A percentile compares a stretch with the other conserved stretches of the same genome.
Conservation (phyloP, 495 filamentous ascomycete species). For the Hyaloscypha finlandica region DNA sequence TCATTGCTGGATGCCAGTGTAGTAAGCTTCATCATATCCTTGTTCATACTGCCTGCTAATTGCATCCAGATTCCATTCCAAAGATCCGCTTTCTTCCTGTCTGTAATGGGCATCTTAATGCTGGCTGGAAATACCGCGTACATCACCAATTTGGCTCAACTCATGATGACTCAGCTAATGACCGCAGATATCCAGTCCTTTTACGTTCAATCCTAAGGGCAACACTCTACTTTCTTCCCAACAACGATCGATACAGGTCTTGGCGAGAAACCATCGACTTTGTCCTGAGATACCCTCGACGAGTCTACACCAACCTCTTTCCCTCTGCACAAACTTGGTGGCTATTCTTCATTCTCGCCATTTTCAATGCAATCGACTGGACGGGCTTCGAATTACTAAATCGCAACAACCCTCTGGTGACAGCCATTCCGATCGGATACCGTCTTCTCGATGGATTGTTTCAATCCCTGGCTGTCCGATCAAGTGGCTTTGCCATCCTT, state of each 20-base stretch:
- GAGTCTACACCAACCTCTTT: slow-evolving; percentile 92
- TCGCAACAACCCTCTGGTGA: slow-evolving; percentile 66
- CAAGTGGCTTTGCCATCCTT: slow-evolving; percentile 79
- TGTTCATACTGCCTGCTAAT: slow-evolving; percentile 1
- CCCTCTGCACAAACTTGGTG: slow-evolving; percentile 87
- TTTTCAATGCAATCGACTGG: slow-evolving; percentile 80
- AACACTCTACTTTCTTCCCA: slow-evolving; percentile 45
- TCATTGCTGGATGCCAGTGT: slow-evolving; percentile 78
- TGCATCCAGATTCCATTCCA: slow-evolving; percentile 54
- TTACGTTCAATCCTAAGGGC: slow-evolving; percentile 70
- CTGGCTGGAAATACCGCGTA: slow-evolving; percentile 75
- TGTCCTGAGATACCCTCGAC: slow-evolving; percentile 86
- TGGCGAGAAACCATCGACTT: slow-evolving; percentile 70
- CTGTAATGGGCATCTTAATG: slow-evolving; percentile 73
- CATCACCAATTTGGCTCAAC: not conserved
- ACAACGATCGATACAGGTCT: slow-evolving; percentile 45
- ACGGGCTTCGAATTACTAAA: slow-evolving; percentile 85
- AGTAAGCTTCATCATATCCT: slow-evolving; percentile 33
- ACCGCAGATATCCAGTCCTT: slow-evolving; percentile 64
- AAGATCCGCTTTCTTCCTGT: slow-evolving; percentile 63
- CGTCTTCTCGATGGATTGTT: slow-evolving; percentile 83
- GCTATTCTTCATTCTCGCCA: slow-evolving; percentile 78
- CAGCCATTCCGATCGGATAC: slow-evolving; percentile 60
- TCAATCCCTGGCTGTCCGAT: slow-evolving; percentile 80
- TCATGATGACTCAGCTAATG: not conserved